These are phyloP conservation scores for Metschnikowia lunata DNA, from an alignment of 805 yeast genomes.

Conservation along the genomic window DNA sequence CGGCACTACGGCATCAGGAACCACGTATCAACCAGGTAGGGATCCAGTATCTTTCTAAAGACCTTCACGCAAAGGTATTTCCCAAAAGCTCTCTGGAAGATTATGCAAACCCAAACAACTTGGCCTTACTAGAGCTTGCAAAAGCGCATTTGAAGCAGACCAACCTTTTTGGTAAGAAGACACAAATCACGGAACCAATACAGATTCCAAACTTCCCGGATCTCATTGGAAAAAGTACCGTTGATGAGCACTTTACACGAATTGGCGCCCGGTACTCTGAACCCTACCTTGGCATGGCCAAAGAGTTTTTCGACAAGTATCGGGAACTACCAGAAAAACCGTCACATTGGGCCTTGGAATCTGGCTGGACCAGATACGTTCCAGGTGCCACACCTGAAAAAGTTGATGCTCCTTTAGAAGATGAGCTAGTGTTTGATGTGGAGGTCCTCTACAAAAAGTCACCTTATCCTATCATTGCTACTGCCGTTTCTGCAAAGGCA, in stretches of 20 bases:
- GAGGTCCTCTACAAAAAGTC: conserved; percentile 79
- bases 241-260: conserved; percentile 82
- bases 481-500: conserved; percentile 69
- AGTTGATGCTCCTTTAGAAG: conserved; percentile 69
- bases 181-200: conserved; percentile 59
- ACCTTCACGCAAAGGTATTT: conserved; percentile 59
- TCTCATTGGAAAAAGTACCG: conserved; percentile 58
- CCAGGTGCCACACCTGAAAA: conserved; percentile 47
- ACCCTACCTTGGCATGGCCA: conserved; percentile 54
- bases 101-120: conserved; percentile 26
- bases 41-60: conserved; percentile 65
- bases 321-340: conserved; percentile 43
- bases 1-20: conserved; percentile 17
- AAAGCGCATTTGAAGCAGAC: conserved; percentile 55
- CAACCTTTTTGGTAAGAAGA: conserved; percentile 70
- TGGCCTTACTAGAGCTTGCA: conserved; percentile 45
- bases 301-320: conserved; percentile 35
- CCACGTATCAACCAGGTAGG: conserved; percentile 75
- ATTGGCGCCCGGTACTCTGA: conserved; percentile 57
- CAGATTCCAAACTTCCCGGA: conserved; percentile 55
- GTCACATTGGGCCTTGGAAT: conserved; percentile 46
- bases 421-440: conserved; percentile 78
- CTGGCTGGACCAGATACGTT: conserved; percentile 83
- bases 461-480: conserved; percentile 73
- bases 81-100: conserved; percentile 32